Base-by-base conservation (phyloP, 768 basidiomycete species). In the Gymnopilus junonius region DNA sequence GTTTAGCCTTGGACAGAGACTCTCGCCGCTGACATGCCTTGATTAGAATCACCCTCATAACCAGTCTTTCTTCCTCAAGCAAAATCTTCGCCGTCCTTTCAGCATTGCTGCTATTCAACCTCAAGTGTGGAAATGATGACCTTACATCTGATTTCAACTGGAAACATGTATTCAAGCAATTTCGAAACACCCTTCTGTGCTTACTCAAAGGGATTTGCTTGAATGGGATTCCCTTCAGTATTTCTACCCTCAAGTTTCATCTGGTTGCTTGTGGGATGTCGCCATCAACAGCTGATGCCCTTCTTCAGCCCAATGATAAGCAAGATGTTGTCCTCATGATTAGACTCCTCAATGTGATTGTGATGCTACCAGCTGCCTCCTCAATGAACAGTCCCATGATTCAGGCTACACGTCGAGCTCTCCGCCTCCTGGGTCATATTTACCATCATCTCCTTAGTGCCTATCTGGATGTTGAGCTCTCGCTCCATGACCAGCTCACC, bases 401-500 rank as follows among this genome's bases (percentile, higher is more conserved):
- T n/a, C n/a, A n/a, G n/a, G 35, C 35, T 37, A 61, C 67, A 0
- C 72, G 75, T 10, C 25, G 46, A 1, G 66, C 65, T 25, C 62
- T 77, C 3, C 27, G 58, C 7, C 64, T 63, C 0, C 64, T 74
- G 15, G 74, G 75, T 0, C 37, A 37, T 1, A 35, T 76, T 25
- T 65, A 64, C 43, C 51, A 55, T 8, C 59, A 70, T 50, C 50
- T 76, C 0, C 39, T 76, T 0, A 21, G 69, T 12, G 63, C 73
- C 5, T 77, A 75, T 48, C 55, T 71, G 15, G 65, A 55, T 39
- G n/a, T 73, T 20, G 11, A 48, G 4, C 63, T 76, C 0, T 68
- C 67, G 0, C 69, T 77, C 1, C 40, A 46, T 5, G 69, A 74
- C n/a, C 76, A 77, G 58, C 73, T 77, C 3, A 42, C n/a, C n/a